Evolutionary conservation across 768 basidiomycete species (phyloP).

Genomic region (Coprinopsis strossmayeri): DNA sequence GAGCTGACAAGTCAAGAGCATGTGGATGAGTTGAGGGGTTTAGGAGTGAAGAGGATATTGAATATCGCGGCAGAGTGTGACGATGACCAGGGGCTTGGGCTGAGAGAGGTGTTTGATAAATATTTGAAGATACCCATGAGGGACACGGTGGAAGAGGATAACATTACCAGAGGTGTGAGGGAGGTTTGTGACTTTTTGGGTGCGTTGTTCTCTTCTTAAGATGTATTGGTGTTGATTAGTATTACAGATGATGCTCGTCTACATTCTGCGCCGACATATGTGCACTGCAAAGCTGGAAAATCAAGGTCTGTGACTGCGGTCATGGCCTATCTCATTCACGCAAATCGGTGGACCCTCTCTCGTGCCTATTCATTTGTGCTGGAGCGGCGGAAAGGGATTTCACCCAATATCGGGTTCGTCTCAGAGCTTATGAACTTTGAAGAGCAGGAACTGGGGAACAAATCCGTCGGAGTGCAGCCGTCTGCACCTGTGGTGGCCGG

Average conservation of each 20-base stretch:
- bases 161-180: conserved; percentile 71
- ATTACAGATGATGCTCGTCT: conserved; percentile 83
- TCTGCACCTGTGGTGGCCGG: conserved; percentile 17
- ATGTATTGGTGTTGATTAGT: neutral
- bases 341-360: conserved; percentile 94
- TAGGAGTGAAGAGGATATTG: conserved; percentile 83
- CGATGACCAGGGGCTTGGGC: conserved; percentile 64
- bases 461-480: conserved; percentile 62
- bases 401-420: conserved; percentile 96
- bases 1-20: conserved; percentile 74
- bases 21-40: conserved; percentile 59
- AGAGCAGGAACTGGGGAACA: conserved; percentile 79
- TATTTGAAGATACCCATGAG: conserved; percentile 89
- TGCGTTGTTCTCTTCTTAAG: conserved; percentile 31
- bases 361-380: conserved; percentile 88
- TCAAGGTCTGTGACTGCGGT: conserved; percentile 94
- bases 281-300: conserved; percentile 96
- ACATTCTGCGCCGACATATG: conserved; percentile 85
- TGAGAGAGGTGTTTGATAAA: conserved; percentile 70
- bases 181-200: conserved; percentile 86
- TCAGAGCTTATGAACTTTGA: conserved; percentile 97
- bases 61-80: conserved; percentile 93
- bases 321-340: conserved; percentile 95
- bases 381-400: conserved; percentile 89
- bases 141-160: conserved; percentile 93